phyloP scores from a whole-genome alignment of 2,329 filamentous ascomycete genomes.

The Penicillium sumatraense region DNA sequence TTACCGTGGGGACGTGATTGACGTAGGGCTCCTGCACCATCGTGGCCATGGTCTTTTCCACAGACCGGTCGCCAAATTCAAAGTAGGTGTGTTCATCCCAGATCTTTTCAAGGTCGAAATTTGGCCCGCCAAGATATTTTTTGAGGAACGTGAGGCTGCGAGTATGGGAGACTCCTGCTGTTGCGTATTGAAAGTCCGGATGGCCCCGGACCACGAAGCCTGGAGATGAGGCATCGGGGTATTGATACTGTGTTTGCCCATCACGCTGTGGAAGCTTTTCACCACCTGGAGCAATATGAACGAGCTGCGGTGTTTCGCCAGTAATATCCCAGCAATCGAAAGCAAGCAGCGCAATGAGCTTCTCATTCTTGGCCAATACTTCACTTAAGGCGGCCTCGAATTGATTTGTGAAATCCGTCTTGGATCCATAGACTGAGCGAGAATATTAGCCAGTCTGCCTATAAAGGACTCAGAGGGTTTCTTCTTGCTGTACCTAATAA shows the following conservation, averaged over 20 bases:
- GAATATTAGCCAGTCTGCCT: not conserved
- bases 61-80: conserved; percentile 71
- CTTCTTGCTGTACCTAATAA: conserved; percentile 24
- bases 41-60: conserved; percentile 76
- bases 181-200: conserved; percentile 55
- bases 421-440: conserved; percentile 31
- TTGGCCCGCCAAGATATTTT: conserved; percentile 63
- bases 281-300: conserved; percentile 24
- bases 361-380: not conserved
- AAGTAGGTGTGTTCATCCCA: conserved; percentile 79
- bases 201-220: conserved; percentile 58
- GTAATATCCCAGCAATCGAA: conserved; percentile 24
- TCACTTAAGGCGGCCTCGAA: conserved; percentile 17
- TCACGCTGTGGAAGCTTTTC: not conserved
- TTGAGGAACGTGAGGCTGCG: conserved; percentile 70
- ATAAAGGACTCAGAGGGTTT: not conserved
- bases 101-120: conserved; percentile 72
- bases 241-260: conserved; percentile 38
- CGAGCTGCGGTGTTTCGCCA: conserved; percentile 10
- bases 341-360: conserved; percentile 18
- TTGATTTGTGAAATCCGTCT: conserved; percentile 22
- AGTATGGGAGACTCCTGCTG: conserved; percentile 68
- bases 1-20: conserved; percentile 73
- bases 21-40: conserved; percentile 82
- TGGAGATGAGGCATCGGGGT: conserved; percentile 50